Evolutionary conservation across 176 grass and related monocot genomes (phyloP).

Genomic region (Coix lacrymajobi): DNA sequence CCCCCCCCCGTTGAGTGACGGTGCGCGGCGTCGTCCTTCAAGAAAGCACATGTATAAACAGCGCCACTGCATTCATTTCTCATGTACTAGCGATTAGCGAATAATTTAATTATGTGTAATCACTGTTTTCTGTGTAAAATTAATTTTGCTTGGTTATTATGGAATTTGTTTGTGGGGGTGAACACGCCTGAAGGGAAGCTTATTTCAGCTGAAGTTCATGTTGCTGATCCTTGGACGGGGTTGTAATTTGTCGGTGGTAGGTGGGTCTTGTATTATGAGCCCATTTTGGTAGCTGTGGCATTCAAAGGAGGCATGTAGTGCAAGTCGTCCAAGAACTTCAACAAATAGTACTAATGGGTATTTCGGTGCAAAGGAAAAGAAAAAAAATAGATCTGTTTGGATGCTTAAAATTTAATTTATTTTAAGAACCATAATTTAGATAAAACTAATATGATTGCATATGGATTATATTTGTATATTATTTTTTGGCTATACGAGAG

Average conservation of each 20-base stretch:
- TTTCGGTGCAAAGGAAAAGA: not conserved
- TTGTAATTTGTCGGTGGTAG: not conserved
- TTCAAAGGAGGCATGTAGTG: slow-evolving; percentile 1
- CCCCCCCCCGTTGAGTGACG: no score
- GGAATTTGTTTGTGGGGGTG: not conserved
- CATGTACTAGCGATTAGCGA: no score
- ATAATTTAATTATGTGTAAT: no score
- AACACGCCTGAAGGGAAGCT: not conserved
- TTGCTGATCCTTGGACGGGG: not conserved
- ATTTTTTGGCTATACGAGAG: no score
- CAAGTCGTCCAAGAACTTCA: not conserved
- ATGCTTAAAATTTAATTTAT: no score
- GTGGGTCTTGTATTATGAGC: slow-evolving; percentile 10
- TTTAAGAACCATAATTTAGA: no score
- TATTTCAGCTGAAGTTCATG: not conserved
- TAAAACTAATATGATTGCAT: no score
- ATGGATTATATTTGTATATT: no score
- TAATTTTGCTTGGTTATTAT: not conserved
- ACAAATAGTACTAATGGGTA: not conserved
- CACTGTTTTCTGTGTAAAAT: not conserved
- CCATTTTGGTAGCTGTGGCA: slow-evolving; percentile 28
- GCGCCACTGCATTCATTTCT: no score
- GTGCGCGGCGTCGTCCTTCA: no score
- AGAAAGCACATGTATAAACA: no score
- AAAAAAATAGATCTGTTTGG: not conserved